Evolutionary conservation across 768 basidiomycete species (phyloP).

Genomic region (Pulveroboletus sp.): DNA sequence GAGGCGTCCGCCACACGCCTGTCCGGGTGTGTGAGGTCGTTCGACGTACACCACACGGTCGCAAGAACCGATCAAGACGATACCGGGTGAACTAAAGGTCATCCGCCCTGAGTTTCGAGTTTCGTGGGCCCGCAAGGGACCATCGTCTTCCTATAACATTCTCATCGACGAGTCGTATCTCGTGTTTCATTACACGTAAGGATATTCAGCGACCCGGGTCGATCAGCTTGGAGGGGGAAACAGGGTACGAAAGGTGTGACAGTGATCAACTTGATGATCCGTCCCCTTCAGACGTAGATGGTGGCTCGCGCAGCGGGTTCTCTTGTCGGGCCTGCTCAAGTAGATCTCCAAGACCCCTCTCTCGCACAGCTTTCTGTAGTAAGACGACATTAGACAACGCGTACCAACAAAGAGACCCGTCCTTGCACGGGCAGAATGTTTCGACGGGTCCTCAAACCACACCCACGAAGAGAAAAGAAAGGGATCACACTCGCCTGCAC

Average conservation of each 20-base stretch:
- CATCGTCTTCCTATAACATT: too few relatives aligned
- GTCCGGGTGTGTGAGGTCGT: too few relatives aligned
- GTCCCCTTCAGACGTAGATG: slow-evolving; percentile 24
- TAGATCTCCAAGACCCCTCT: slow-evolving; percentile 69
- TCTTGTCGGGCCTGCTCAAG: slow-evolving; percentile 78
- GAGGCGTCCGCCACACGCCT: too few relatives aligned
- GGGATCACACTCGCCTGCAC: slow-evolving; percentile 58
- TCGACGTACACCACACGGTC: neutral
- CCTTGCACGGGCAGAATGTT: neutral
- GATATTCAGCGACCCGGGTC: neutral
- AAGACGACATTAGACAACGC: neutral
- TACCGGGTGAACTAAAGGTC: neutral
- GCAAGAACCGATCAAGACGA: neutral
- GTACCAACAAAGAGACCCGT: neutral
- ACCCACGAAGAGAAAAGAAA: neutral
- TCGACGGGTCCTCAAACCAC: neutral
- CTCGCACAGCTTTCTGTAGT: slow-evolving; percentile 69
- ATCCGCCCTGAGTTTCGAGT: too few relatives aligned
- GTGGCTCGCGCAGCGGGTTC: slow-evolving; percentile 65
- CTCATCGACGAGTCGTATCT: neutral
- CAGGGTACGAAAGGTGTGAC: neutral
- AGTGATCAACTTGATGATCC: slow-evolving; percentile 10
- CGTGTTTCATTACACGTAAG: neutral
- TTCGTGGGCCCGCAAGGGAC: neutral
- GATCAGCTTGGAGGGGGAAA: neutral